These are phyloP conservation scores for Lagenidium sp. DNA, from an alignment of 352 stramenopile species.

Conservation along the genomic window DNA sequence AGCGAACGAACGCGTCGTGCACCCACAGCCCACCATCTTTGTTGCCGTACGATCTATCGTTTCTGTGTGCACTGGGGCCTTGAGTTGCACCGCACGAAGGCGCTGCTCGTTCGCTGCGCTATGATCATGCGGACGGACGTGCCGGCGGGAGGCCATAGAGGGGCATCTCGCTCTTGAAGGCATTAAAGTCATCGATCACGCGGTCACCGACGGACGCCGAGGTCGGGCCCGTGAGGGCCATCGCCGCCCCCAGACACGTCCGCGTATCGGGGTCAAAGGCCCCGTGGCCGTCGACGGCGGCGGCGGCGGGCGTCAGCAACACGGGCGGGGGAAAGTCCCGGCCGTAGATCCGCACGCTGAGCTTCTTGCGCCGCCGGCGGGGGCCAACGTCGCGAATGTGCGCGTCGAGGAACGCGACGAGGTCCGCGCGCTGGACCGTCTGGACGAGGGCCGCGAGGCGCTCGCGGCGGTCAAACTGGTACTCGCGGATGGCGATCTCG, in stretches of 20 bases:
- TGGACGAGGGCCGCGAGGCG: conserved; percentile 29
- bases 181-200: conserved; percentile 5
- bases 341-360: conserved; percentile 54
- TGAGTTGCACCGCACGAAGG: conserved; percentile 5
- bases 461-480: conserved; percentile 51
- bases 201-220: too few relatives aligned
- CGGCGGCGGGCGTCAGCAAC: background rate
- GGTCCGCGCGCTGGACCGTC: conserved; percentile 29
- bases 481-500: conserved; percentile 62
- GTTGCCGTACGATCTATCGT: background rate
- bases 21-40: too few relatives aligned
- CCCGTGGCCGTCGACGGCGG: background rate
- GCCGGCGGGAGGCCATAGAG: conserved; percentile 8
- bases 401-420: conserved; percentile 64
- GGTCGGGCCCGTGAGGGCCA: background rate
- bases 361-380: conserved; percentile 30
- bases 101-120: too few relatives aligned
- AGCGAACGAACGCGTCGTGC: too few relatives aligned
- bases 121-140: background rate
- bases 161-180: conserved; percentile 9
- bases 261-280: background rate
- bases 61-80: background rate
- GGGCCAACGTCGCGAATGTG: conserved; percentile 18
- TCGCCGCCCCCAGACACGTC: conserved; percentile 3
- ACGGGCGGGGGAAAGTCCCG: conserved; percentile 1